Conservation (phyloP, 2,329 filamentous ascomycete genomes). For the Arachnopeziza araneosa region DNA sequence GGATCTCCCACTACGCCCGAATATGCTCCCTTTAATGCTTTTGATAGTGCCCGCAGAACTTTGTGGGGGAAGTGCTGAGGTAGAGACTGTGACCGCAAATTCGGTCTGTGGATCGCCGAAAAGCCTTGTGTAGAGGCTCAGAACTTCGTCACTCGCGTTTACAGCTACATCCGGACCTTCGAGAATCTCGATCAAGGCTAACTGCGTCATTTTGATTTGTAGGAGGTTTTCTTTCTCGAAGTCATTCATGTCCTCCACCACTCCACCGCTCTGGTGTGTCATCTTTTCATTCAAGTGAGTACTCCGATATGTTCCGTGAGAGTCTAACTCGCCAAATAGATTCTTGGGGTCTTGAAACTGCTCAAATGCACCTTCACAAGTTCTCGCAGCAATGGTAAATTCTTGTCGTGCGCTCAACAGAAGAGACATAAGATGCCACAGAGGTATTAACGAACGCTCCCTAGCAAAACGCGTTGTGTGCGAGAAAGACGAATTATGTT, state of each 20-base stretch:
- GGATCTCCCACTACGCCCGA: constrained; percentile 51
- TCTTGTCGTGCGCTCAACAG: constrained; percentile 83
- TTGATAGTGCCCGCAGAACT: constrained; percentile 66
- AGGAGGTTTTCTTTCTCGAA: constrained; percentile 81
- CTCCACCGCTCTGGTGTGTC: constrained; percentile 33
- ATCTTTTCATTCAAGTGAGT: constrained; percentile 55
- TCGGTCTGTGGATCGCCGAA: constrained; percentile 58
- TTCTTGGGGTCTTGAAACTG: constrained; percentile 71
- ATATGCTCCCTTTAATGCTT: constrained; percentile 70
- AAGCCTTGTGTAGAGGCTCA: constrained; percentile 74
- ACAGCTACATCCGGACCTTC: constrained; percentile 83
- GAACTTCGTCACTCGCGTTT: constrained; percentile 78
- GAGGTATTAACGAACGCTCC: constrained; percentile 63
- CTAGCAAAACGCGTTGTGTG: constrained; percentile 37
- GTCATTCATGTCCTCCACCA: constrained; percentile 75
- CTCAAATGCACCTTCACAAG: constrained; percentile 87
- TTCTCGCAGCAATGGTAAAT: constrained; percentile 70
- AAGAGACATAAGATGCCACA: constrained; percentile 89
- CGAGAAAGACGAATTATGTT: constrained; percentile 32
- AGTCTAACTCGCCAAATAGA: constrained; percentile 59
- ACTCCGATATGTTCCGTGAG: constrained; percentile 48
- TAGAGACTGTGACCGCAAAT: constrained; percentile 30
- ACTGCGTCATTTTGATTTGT: constrained; percentile 94
- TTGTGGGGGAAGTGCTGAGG: constrained; percentile 51
- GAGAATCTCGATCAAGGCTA: constrained; percentile 74